Evolutionary conservation across 2,329 filamentous ascomycete species (phyloP).

Genomic region (Zymoseptoria pseudotritici): DNA sequence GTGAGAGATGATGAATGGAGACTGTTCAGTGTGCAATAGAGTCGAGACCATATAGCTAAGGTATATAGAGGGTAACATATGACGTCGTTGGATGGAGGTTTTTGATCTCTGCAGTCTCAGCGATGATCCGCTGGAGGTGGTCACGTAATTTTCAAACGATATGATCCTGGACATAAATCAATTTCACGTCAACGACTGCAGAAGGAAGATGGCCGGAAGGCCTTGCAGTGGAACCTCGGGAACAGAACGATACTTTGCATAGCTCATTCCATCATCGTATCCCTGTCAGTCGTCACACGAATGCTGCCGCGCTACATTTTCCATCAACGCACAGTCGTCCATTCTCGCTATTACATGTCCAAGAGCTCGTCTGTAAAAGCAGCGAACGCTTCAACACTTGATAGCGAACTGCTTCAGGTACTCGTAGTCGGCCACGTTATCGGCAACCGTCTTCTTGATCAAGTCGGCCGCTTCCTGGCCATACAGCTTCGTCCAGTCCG

Average conservation of each 20-base stretch:
- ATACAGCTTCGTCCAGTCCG: constrained; percentile 67
- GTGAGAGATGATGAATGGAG: too few species aligned
- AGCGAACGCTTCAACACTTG: constrained; percentile 29
- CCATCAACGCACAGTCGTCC: not conserved
- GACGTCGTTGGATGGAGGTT: too few species aligned
- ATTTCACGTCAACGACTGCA: too few species aligned
- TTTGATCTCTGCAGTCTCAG: too few species aligned
- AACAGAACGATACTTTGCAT: not conserved
- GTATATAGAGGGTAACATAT: too few species aligned
- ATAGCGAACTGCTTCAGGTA: constrained; percentile 73
- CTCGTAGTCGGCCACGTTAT: constrained; percentile 68
- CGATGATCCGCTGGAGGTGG: too few species aligned
- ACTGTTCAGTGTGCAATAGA: too few species aligned
- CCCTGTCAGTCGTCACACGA: not conserved
- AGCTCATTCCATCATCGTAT: not conserved
- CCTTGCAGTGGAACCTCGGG: too few species aligned
- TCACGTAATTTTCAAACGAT: too few species aligned
- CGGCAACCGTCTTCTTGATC: constrained; percentile 64
- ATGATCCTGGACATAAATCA: too few species aligned
- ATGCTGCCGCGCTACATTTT: not conserved
- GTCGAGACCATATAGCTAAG: too few species aligned
- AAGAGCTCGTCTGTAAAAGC: not conserved
- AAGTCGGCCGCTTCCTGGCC: constrained; percentile 62
- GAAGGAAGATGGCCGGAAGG: too few species aligned
- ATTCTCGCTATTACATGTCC: not conserved